Evolutionary conservation across 768 basidiomycete genomes (phyloP).

Genomic region (Collybia sordida): DNA sequence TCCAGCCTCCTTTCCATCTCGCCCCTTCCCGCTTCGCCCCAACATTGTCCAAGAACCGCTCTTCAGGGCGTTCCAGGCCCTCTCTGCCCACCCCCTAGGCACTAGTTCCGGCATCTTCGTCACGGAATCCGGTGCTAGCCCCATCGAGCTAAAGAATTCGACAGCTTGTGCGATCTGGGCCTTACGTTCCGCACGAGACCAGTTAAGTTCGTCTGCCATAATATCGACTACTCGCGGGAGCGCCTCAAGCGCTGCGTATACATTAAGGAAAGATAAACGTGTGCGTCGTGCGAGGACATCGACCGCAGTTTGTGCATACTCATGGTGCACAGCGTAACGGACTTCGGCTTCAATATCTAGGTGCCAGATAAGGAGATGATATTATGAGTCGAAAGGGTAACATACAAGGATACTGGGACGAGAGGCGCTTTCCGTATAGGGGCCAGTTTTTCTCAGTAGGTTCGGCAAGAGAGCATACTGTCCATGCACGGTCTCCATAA

Average conservation of each 20-base stretch:
- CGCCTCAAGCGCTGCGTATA: slow-evolving; percentile 77
- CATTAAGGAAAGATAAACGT: slow-evolving; percentile 91
- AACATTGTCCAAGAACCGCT: slow-evolving; percentile 45
- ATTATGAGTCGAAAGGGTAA: slow-evolving; percentile 1
- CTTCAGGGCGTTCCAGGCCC: slow-evolving; percentile 15
- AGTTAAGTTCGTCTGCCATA: slow-evolving; percentile 84
- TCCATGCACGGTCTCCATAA: slow-evolving; percentile 97
- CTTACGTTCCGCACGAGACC: slow-evolving; percentile 60
- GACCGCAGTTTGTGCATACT: slow-evolving; percentile 90
- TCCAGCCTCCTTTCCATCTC: slow-evolving; percentile 9
- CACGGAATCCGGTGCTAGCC: slow-evolving; percentile 58
- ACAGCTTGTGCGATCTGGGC: slow-evolving; percentile 60
- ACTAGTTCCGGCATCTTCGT: slow-evolving; percentile 21
- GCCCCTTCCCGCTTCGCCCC: slow-evolving; percentile 10
- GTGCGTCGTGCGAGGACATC: slow-evolving; percentile 93
- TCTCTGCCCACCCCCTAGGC: slow-evolving; percentile 24
- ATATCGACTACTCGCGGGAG: slow-evolving; percentile 89
- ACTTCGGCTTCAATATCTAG: slow-evolving; percentile 91
- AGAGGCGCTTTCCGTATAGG: slow-evolving; percentile 77
- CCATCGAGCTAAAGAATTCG: slow-evolving; percentile 82
- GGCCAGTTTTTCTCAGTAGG: slow-evolving; percentile 83
- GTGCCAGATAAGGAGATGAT: not conserved
- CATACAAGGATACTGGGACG: slow-evolving; percentile 74
- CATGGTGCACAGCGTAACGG: slow-evolving; percentile 81
- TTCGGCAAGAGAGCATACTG: slow-evolving; percentile 78